phyloP scores from a whole-genome alignment of 768 basidiomycete species.

The Pluteus cervinus region DNA sequence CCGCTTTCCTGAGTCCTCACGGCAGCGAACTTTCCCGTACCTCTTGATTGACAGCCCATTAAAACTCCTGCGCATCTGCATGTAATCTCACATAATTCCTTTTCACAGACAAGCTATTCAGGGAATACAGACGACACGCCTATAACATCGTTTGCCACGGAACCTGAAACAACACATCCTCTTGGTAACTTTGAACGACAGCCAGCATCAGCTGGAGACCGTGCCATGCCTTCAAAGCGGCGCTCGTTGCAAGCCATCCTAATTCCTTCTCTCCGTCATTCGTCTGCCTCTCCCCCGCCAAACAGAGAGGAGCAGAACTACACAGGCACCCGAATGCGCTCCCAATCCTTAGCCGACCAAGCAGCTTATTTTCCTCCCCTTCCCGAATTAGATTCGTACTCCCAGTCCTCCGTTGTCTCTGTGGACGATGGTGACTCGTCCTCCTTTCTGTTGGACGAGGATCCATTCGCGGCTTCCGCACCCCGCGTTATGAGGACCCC shows the following conservation, averaged over 20 bases:
- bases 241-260: constrained; percentile 2
- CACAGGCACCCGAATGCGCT: background rate
- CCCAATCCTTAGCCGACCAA: background rate
- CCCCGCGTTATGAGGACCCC: constrained; percentile 12
- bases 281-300: background rate
- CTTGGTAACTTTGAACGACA: too few relatives aligned
- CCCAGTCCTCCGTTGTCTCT: background rate
- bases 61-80: too few relatives aligned
- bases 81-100: too few relatives aligned
- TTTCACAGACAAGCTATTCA: too few relatives aligned
- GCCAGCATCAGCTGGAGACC: background rate
- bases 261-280: constrained; percentile 1
- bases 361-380: background rate
- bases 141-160: too few relatives aligned
- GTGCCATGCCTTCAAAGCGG: constrained; percentile 5
- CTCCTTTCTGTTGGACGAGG: constrained; percentile 8
- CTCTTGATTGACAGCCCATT: too few relatives aligned
- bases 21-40: too few relatives aligned
- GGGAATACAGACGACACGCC: too few relatives aligned
- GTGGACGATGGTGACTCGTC: background rate
- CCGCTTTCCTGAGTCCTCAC: too few relatives aligned
- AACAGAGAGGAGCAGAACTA: background rate
- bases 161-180: too few relatives aligned
- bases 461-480: constrained; percentile 5
- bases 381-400: background rate